A percentile compares a stretch with the other conserved stretches of the same genome.
These are phyloP conservation scores for Xerocomellus chrysenteron DNA, from an alignment of 768 basidiomycete genomes.

Conservation along the genomic window DNA sequence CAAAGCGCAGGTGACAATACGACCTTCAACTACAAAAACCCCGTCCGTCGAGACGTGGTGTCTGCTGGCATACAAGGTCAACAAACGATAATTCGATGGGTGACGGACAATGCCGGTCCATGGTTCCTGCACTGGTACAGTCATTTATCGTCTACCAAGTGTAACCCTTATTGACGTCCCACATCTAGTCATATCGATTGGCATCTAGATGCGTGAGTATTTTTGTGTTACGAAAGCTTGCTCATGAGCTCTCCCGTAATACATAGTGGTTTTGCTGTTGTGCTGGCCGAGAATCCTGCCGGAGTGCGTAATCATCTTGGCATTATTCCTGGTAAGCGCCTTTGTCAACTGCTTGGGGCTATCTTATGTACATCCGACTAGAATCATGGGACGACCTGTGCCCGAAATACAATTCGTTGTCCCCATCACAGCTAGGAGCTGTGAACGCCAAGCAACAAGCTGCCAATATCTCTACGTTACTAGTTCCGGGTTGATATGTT, in stretches of 20 bases:
- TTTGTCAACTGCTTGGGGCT: too few species aligned
- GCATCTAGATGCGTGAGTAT: constrained; percentile 26
- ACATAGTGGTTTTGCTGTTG: constrained; percentile 27
- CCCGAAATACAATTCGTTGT: constrained; percentile 20
- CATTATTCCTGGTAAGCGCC: constrained; percentile 15
- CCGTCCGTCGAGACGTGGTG: constrained; percentile 35
- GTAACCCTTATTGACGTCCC: neutral
- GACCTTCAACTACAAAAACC: constrained; percentile 36
- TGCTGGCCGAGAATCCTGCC: constrained; percentile 25
- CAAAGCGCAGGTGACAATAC: constrained; percentile 26
- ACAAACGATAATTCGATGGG: constrained; percentile 53
- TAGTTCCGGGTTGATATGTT: constrained; percentile 15
- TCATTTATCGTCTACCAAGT: neutral
- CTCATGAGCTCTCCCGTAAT: neutral
- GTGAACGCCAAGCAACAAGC: constrained; percentile 18
- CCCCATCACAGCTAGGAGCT: constrained; percentile 21
- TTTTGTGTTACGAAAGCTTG: neutral
- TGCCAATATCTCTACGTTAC: constrained; percentile 15
- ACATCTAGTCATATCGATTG: constrained; percentile 29
- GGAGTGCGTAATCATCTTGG: constrained; percentile 17
- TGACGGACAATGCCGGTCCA: constrained; percentile 63
- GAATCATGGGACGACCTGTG: constrained; percentile 28
- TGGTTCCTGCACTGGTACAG: constrained; percentile 47
- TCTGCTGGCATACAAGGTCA: constrained; percentile 32
- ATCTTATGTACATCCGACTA: neutral